Conservation (phyloP, 768 basidiomycete genomes). For the Harrya chromipes region DNA sequence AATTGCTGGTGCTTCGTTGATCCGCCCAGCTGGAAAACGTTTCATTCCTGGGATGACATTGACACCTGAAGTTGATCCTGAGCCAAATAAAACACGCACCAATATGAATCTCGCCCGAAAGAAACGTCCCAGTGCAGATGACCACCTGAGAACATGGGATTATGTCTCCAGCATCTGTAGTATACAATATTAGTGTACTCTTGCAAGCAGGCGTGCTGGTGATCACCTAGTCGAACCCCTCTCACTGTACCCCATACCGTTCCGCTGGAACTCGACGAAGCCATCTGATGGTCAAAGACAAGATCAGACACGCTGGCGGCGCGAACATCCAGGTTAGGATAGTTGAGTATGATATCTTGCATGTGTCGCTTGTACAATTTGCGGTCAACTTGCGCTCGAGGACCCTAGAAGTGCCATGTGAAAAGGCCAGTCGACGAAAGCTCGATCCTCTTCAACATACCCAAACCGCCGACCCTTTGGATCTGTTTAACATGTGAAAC, state of each 20-base stretch:
- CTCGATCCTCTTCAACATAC: slow-evolving; percentile 40
- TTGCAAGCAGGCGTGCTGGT: neutral
- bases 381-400: slow-evolving; percentile 85
- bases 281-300: slow-evolving; percentile 50
- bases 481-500: slow-evolving; percentile 81
- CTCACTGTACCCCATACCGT: slow-evolving; percentile 49
- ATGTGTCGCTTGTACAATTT: slow-evolving; percentile 81
- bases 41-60: slow-evolving; percentile 50
- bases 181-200: neutral
- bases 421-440: too few species aligned
- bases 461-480: slow-evolving; percentile 89
- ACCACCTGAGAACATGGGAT: slow-evolving; percentile 80
- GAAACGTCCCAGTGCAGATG: slow-evolving; percentile 88
- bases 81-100: slow-evolving; percentile 40
- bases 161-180: slow-evolving; percentile 66
- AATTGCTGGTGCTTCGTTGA: slow-evolving; percentile 66
- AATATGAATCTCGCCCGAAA: slow-evolving; percentile 89
- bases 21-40: slow-evolving; percentile 73
- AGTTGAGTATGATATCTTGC: slow-evolving; percentile 63
- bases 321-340: slow-evolving; percentile 65
- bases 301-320: slow-evolving; percentile 80
- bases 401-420: slow-evolving; percentile 53
- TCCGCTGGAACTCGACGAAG: slow-evolving; percentile 21
- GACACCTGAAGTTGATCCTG: neutral
- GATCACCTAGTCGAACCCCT: slow-evolving; percentile 68